These are phyloP conservation scores for Leccinum broughii DNA, from an alignment of 768 basidiomycete genomes.

Conservation along the genomic window DNA sequence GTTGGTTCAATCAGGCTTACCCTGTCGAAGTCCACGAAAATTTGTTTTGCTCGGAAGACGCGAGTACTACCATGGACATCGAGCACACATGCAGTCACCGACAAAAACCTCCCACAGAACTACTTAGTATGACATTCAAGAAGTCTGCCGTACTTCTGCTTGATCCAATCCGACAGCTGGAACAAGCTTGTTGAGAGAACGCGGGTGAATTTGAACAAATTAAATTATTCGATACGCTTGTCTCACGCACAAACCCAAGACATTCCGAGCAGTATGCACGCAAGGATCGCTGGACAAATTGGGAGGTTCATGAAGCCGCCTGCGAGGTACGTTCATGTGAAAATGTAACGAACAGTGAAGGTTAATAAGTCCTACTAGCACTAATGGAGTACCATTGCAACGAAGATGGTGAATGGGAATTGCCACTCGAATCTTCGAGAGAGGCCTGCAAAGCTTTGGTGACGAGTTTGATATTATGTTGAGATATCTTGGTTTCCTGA, in stretches of 20 bases:
- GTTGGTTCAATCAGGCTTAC: too few relatives aligned
- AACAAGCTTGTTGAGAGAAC: too few relatives aligned
- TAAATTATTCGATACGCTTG: conserved; percentile 78
- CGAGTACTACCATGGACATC: too few relatives aligned
- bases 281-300: conserved; percentile 72
- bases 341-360: not conserved
- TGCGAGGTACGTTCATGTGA: conserved; percentile 45
- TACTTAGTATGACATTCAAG: too few relatives aligned
- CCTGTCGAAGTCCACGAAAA: too few relatives aligned
- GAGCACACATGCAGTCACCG: too few relatives aligned
- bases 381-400: conserved; percentile 93
- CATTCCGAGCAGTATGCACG: conserved; percentile 79
- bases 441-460: conserved; percentile 80
- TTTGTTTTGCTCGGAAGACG: too few relatives aligned
- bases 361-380: conserved; percentile 47
- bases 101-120: too few relatives aligned
- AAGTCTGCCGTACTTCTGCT: too few relatives aligned
- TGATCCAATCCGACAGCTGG: too few relatives aligned
- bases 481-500: conserved; percentile 88
- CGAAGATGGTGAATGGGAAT: conserved; percentile 69
- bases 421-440: conserved; percentile 90
- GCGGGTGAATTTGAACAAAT: too few relatives aligned
- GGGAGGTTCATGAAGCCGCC: conserved; percentile 93
- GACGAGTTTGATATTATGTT: conserved; percentile 84
- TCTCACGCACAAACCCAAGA: conserved; percentile 82